Evolutionary conservation across 2,329 filamentous ascomycete species (phyloP), one percentile per base, ranked within the genome.

Genomic region (Aspergillus quadricinctus): DNA sequence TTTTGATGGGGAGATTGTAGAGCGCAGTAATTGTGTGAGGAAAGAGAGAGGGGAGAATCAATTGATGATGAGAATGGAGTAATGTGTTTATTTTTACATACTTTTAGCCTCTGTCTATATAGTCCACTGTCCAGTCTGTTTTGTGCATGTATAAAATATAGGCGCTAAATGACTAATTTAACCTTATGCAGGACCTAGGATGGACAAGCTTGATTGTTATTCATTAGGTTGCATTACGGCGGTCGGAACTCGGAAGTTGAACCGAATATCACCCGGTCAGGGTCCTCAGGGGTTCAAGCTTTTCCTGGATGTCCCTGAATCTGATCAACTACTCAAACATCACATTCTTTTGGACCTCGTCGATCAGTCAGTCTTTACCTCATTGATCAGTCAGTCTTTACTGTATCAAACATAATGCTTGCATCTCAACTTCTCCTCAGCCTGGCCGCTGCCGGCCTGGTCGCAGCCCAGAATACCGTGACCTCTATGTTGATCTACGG

Each of bases 1-100:
- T 37, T 81, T 86, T 64, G 83, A 86, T 62, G 66, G 74, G 8
- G 72, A 73, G 10, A 76, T 85, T 17, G 68, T 86, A n/a, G 76
- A 79, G 48, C 76, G 75, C 52, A 83, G 81, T 63, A 85, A 86
- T 67, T 70, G 74, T 51, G 76, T 77, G 75, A 74, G 82, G 58
- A 72, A 62, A 52, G 63, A 77, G 53, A 75, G 81, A 53, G 83
- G 82, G 0, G 75, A 65, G 41, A 56, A 57, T 11, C 55, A 57
- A 7, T 60, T 69, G 51, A 40, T 8, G 23, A 37, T 19, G 31
- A 25, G 31, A 5, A 50, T 50, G 14, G 25, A 37, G 23, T 21
- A 50, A 21, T 5, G 11, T 35, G 11, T 17, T 4, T 35, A 1
- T 35, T 35, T 35, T 28, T 6, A 6, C 31, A 7, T 37, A 17